These are phyloP conservation scores for Sporothrix brasiliensis DNA, from an alignment of 2,329 filamentous ascomycete species.

Conservation along the genomic window DNA sequence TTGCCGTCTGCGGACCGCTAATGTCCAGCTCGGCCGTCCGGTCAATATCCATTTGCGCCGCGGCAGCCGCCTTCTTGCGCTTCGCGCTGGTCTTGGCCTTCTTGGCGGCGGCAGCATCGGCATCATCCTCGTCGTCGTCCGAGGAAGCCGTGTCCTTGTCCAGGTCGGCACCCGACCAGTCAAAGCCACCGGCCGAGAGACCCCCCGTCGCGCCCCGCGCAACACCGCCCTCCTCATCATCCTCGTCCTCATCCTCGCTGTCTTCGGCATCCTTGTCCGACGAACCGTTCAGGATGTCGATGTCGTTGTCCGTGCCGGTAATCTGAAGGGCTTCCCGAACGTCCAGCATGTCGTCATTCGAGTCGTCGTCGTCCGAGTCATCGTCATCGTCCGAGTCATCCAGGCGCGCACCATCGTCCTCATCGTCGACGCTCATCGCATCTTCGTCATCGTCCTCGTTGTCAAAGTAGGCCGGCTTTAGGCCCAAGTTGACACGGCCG, in stretches of 20 bases:
- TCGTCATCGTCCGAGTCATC: constrained; percentile 53
- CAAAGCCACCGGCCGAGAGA: constrained; percentile 75
- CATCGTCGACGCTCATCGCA: constrained; percentile 48
- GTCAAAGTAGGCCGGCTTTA: constrained; percentile 89
- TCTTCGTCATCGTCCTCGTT: constrained; percentile 55
- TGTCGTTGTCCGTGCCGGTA: constrained; percentile 44
- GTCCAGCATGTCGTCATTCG: constrained; percentile 51
- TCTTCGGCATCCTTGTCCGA: constrained; percentile 41
- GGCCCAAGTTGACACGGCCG: constrained; percentile 80
- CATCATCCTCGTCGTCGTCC: constrained; percentile 43
- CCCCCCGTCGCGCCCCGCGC: constrained; percentile 50
- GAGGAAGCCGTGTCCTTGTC: constrained; percentile 57
- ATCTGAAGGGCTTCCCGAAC: constrained; percentile 50
- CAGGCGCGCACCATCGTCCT: constrained; percentile 51
- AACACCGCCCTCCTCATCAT: constrained; percentile 37
- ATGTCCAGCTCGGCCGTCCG: constrained; percentile 88
- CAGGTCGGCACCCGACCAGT: constrained; percentile 78
- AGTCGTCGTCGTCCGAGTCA: constrained; percentile 49
- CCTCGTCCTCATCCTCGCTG: constrained; percentile 48
- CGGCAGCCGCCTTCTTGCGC: constrained; percentile 75
- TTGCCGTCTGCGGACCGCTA: constrained; percentile 83
- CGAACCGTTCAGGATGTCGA: constrained; percentile 45
- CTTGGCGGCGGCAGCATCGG: background rate
- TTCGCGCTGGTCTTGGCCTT: constrained; percentile 54
- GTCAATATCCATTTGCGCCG: constrained; percentile 79